These are phyloP conservation scores for Penicillium argentinense DNA, from an alignment of 495 filamentous ascomycete species.

Conservation along the genomic window DNA sequence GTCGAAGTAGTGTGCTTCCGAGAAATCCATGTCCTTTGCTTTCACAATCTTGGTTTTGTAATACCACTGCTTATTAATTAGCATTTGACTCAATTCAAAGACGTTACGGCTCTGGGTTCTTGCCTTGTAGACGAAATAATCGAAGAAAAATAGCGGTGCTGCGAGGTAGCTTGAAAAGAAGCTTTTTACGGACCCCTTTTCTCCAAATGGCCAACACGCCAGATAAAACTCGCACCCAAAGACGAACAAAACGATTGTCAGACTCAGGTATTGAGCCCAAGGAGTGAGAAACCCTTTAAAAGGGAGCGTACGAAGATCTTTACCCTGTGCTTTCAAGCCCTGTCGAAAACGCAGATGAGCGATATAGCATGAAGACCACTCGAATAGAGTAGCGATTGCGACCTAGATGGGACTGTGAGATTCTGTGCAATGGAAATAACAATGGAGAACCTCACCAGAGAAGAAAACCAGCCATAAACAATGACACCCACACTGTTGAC, in stretches of 20 bases:
- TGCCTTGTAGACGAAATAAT: constrained; percentile 32
- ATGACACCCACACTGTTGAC: constrained; percentile 19
- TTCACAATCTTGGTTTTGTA: constrained; percentile 28
- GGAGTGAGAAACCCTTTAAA: constrained; percentile 59
- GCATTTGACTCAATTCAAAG: background rate
- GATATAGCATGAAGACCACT: constrained; percentile 58
- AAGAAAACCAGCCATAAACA: constrained; percentile 30
- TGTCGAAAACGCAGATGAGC: constrained; percentile 63
- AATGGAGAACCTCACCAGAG: constrained; percentile 15
- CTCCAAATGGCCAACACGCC: constrained; percentile 37
- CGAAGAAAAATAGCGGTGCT: constrained; percentile 28
- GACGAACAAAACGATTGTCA: constrained; percentile 59
- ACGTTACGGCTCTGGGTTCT: no score
- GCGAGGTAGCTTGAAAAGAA: constrained; percentile 33
- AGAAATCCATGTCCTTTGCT: constrained; percentile 26
- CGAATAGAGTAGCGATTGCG: constrained; percentile 28
- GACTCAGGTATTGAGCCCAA: constrained; percentile 57
- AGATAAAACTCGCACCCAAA: constrained; percentile 59
- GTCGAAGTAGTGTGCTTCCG: constrained; percentile 23
- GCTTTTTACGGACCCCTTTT: constrained; percentile 25
- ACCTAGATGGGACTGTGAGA: constrained; percentile 12
- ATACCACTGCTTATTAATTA: constrained; percentile 10
- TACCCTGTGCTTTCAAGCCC: constrained; percentile 56
- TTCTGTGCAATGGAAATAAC: background rate
- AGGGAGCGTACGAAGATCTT: constrained; percentile 48